Percentiles rank a stretch among this genome's conserved stretches.
Conservation (phyloP, 306 rosid genomes). For the Inga laurina region DNA sequence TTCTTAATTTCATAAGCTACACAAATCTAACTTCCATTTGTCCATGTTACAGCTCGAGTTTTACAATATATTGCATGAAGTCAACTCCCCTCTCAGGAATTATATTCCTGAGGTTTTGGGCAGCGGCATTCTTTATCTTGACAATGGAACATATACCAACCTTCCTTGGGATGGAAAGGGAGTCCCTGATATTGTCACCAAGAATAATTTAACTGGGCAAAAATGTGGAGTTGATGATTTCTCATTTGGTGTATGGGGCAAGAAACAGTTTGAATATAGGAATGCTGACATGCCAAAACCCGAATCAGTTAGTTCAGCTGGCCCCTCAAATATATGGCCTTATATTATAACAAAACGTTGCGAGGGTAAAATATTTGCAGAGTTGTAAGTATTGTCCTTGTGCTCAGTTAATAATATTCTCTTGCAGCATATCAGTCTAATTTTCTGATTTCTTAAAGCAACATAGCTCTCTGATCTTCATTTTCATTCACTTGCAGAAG, state of each 20-base stretch:
- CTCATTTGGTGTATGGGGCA: constrained; percentile 82
- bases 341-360: constrained; percentile 78
- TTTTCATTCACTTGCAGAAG: constrained; percentile 60
- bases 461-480: constrained; percentile 25
- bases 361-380: constrained; percentile 79
- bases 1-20: constrained; percentile 24
- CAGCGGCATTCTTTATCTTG: constrained; percentile 75
- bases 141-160: constrained; percentile 61
- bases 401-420: constrained; percentile 16
- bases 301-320: constrained; percentile 35
- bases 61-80: constrained; percentile 57
- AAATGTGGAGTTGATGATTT: constrained; percentile 43
- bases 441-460: constrained; percentile 18
- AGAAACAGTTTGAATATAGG: constrained; percentile 63
- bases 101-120: constrained; percentile 75
- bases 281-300: constrained; percentile 53
- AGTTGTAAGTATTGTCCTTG: constrained; percentile 61
- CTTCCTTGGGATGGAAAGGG: constrained; percentile 84
- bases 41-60: constrained; percentile 75
- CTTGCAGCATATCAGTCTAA: constrained; percentile 16
- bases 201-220: constrained; percentile 52
- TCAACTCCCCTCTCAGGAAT: constrained; percentile 66
- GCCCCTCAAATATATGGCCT: constrained; percentile 73
- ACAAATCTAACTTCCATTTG: constrained; percentile 39
- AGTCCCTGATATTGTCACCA: constrained; percentile 64